These are phyloP conservation scores for Capronia coronata DNA, from an alignment of 2,329 filamentous ascomycete genomes.

Conservation along the genomic window DNA sequence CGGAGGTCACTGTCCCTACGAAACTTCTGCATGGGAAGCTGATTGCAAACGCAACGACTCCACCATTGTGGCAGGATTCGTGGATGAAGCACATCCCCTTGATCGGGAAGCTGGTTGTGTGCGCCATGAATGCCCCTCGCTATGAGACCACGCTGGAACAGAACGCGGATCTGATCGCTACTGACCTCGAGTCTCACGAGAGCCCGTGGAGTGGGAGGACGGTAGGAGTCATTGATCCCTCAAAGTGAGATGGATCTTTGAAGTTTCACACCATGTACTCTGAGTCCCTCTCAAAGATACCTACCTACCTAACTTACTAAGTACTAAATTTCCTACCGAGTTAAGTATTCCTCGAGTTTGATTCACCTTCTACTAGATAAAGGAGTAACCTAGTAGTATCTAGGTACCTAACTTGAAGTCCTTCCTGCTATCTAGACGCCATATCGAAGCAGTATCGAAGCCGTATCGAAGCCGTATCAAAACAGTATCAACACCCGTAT, in stretches of 20 bases:
- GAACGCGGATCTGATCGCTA: constrained; percentile 40
- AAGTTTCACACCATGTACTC: background rate
- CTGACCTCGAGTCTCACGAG: constrained; percentile 33
- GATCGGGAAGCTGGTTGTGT: constrained; percentile 32
- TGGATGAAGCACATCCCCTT: constrained; percentile 33
- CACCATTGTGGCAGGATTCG: constrained; percentile 34
- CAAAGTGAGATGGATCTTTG: constrained; percentile 10
- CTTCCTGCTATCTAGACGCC: too few relatives aligned
- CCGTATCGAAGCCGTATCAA: too few relatives aligned
- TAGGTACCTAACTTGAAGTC: too few relatives aligned
- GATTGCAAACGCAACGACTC: constrained; percentile 30
- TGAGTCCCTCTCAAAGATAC: too few relatives aligned
- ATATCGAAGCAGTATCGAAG: too few relatives aligned
- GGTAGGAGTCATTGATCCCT: constrained; percentile 35
- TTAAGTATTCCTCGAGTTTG: too few relatives aligned
- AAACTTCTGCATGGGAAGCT: constrained; percentile 28
- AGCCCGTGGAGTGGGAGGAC: constrained; percentile 33
- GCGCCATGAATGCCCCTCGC: constrained; percentile 30
- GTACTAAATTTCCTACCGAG: too few relatives aligned
- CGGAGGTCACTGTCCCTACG: constrained; percentile 31
- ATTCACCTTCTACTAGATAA: too few relatives aligned
- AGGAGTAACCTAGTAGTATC: too few relatives aligned
- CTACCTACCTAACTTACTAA: too few relatives aligned
- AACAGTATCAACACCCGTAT: too few relatives aligned
- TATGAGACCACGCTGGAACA: constrained; percentile 39